Evolutionary conservation across 139 green algal genomes (phyloP).

Genomic region (Haematococcus sp.): DNA sequence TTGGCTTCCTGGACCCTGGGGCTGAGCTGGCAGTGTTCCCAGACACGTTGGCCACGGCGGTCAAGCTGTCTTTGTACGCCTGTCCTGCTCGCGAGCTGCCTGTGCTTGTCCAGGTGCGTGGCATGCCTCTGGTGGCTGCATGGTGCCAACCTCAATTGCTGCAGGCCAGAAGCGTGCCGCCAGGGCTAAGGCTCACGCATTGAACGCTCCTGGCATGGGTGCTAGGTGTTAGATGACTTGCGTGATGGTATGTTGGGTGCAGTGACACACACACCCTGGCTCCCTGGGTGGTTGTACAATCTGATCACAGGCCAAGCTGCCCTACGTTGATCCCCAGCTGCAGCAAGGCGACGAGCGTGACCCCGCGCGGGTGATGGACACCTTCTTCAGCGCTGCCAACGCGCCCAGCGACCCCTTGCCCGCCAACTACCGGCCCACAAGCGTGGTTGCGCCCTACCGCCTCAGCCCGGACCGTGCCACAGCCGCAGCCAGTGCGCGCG

Average conservation of each 20-base stretch:
- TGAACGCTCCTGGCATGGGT: no score
- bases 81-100: background rate
- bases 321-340: no score
- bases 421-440: background rate
- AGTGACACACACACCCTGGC: background rate
- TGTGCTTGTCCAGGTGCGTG: constrained; percentile 17
- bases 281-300: no score
- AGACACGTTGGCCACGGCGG: background rate
- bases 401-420: background rate
- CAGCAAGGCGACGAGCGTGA: no score
- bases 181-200: background rate
- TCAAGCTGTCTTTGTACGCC: constrained; percentile 15
- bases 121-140: background rate
- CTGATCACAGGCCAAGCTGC: no score
- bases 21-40: constrained; percentile 16
- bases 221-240: no score
- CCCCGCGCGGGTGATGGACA: background rate
- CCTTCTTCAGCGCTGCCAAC: background rate
- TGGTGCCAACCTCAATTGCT: background rate
- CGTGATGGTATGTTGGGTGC: no score
- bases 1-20: constrained; percentile 13
- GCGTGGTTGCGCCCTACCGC: background rate
- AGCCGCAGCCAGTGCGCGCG: background rate
- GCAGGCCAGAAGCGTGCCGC: background rate
- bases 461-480: background rate